A percentile compares a stretch with the other conserved stretches of the same genome.
These are phyloP conservation scores for Verruconis gallopava DNA, from an alignment of 2,329 filamentous ascomycete genomes.

Conservation along the genomic window DNA sequence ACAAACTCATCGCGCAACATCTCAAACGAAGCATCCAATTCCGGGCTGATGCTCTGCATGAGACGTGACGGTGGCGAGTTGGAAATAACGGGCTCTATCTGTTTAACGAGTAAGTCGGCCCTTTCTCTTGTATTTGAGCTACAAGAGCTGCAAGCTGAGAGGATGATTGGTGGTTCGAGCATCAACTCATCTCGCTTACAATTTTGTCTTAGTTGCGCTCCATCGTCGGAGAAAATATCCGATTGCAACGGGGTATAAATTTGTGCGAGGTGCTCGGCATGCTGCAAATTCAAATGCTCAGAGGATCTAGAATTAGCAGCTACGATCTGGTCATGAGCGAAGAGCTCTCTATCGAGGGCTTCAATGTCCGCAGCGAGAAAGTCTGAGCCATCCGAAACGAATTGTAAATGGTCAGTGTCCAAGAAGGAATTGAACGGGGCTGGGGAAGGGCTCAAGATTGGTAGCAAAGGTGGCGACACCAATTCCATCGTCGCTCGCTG, in stretches of 20 bases:
- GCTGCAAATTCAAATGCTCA: slow-evolving; percentile 12
- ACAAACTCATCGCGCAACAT: slow-evolving; percentile 24
- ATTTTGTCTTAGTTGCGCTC: too few relatives aligned
- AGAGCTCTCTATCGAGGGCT: slow-evolving; percentile 21
- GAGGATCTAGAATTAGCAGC: slow-evolving; percentile 12
- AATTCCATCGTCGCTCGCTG: slow-evolving; percentile 20
- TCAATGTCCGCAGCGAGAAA: slow-evolving; percentile 22
- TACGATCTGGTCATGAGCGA: slow-evolving; percentile 16
- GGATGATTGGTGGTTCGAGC: slow-evolving; percentile 35
- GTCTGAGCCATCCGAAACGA: slow-evolving; percentile 24
- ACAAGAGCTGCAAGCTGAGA: slow-evolving; percentile 13
- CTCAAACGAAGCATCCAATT: slow-evolving; percentile 20
- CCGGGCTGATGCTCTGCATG: slow-evolving; percentile 8
- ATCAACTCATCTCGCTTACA: slow-evolving; percentile 26
- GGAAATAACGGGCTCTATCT: slow-evolving; percentile 22
- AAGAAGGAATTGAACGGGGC: slow-evolving; percentile 29
- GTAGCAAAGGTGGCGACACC: slow-evolving; percentile 36
- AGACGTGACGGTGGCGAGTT: slow-evolving; percentile 12
- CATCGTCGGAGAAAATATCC: too few relatives aligned
- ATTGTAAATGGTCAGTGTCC: slow-evolving; percentile 23
- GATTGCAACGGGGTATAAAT: slow-evolving; percentile 15
- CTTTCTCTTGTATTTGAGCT: slow-evolving; percentile 24
- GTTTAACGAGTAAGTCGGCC: slow-evolving; percentile 24
- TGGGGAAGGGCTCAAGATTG: slow-evolving; percentile 25
- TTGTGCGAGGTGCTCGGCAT: slow-evolving; percentile 16